A percentile compares a stretch with the other conserved stretches of the same genome.
Conservation (phyloP, 2,329 filamentous ascomycete genomes). For the Raffaelea arxii region DNA sequence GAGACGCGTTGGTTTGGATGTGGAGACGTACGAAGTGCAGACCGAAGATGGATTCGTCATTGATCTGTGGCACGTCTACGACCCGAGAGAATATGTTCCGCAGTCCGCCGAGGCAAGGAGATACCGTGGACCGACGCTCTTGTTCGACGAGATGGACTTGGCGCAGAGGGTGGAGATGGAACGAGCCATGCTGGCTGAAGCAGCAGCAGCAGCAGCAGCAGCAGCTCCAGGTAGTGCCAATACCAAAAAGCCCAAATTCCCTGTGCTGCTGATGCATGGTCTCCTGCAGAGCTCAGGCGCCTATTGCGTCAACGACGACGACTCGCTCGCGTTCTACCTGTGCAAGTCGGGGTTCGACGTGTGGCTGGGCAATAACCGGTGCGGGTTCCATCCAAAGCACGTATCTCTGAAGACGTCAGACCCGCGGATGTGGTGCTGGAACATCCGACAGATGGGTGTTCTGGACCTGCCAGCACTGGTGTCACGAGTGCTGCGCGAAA, state of each 20-base stretch:
- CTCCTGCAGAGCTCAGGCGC: constrained; percentile 80
- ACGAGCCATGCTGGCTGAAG: constrained; percentile 6
- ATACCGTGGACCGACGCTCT: constrained; percentile 45
- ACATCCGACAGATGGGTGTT: constrained; percentile 87
- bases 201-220: constrained; percentile 29
- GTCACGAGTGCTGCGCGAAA: constrained; percentile 70
- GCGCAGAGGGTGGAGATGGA: constrained; percentile 4
- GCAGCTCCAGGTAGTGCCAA: background rate
- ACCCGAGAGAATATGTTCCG: constrained; percentile 62
- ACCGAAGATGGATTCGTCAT: constrained; percentile 93
- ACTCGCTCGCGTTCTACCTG: constrained; percentile 82
- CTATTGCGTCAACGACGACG: constrained; percentile 83
- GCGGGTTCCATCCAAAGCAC: constrained; percentile 74
- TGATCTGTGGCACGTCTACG: constrained; percentile 79
- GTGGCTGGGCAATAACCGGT: constrained; percentile 91
- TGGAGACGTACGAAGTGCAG: constrained; percentile 74
- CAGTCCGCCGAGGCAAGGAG: constrained; percentile 37
- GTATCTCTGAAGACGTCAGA: constrained; percentile 60
- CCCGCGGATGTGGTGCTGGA: constrained; percentile 95
- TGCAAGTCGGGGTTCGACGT: constrained; percentile 90
- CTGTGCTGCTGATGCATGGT: constrained; percentile 79
- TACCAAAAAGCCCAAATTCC: constrained; percentile 49
- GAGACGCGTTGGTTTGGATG: constrained; percentile 73
- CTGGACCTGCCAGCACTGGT: constrained; percentile 77
- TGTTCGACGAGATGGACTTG: constrained; percentile 41